Evolutionary conservation across 2,329 filamentous ascomycete species (phyloP).

Genomic region (Calonectria pauciramosa): DNA sequence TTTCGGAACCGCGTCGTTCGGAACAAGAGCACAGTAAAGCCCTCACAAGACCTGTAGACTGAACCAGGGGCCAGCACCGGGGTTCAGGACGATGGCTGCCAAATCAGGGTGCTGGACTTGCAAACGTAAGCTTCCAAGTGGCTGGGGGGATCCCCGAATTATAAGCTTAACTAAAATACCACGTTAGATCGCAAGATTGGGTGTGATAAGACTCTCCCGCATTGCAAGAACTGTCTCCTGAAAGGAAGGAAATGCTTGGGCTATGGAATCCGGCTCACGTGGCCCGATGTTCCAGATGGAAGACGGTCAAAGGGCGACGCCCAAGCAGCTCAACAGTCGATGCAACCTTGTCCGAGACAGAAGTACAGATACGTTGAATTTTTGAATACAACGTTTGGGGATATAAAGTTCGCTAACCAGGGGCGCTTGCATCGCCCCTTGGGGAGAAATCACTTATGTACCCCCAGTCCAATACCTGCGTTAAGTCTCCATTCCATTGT

Average conservation of each 20-base stretch:
- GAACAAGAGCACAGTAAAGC: background rate
- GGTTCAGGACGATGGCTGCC: background rate
- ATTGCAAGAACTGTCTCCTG: slow-evolving; percentile 59
- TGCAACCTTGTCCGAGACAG: background rate
- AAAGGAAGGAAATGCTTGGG: slow-evolving; percentile 58
- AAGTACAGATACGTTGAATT: slow-evolving; percentile 53
- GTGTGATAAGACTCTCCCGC: slow-evolving; percentile 59
- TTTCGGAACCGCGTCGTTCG: background rate
- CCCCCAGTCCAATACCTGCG: slow-evolving; percentile 8
- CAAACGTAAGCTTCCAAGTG: slow-evolving; percentile 18
- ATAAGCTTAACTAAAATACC: background rate
- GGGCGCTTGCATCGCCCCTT: background rate
- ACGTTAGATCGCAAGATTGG: slow-evolving; percentile 61
- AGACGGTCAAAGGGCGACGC: slow-evolving; percentile 45
- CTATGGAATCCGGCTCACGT: slow-evolving; percentile 61
- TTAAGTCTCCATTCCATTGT: slow-evolving; percentile 31
- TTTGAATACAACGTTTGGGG: slow-evolving; percentile 55
- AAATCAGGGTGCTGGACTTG: slow-evolving; percentile 33
- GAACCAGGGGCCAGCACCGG: background rate
- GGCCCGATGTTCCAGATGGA: slow-evolving; percentile 63
- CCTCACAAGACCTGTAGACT: background rate
- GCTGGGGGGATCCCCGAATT: background rate
- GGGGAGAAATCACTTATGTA: background rate
- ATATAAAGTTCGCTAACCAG: slow-evolving; percentile 40
- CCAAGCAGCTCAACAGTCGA: background rate